A percentile compares a stretch with the other conserved stretches of the same genome.
phyloP scores from a whole-genome alignment of 495 filamentous ascomycete genomes.

The Penicillium waksmanii region DNA sequence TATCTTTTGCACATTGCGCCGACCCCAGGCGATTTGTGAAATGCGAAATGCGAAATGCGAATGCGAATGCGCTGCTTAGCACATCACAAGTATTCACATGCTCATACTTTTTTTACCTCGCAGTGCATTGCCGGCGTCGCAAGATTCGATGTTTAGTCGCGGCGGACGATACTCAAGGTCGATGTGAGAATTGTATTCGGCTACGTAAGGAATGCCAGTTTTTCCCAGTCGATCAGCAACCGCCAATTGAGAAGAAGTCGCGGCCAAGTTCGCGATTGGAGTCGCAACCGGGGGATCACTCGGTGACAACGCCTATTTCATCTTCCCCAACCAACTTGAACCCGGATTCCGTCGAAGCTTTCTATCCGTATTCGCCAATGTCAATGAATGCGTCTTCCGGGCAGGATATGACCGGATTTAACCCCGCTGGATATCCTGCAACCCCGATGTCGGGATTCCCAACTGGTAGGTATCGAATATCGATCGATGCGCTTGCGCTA shows the following conservation, averaged over 20 bases:
- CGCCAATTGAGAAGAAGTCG: slow-evolving; percentile 58
- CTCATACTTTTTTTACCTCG: slow-evolving; percentile 22
- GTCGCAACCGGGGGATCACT: slow-evolving; percentile 43
- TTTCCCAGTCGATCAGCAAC: slow-evolving; percentile 87
- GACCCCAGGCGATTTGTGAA: background rate
- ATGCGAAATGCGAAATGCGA: background rate
- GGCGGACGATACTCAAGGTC: slow-evolving; percentile 74
- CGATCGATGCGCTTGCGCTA: too few relatives aligned
- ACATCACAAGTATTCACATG: slow-evolving; percentile 11
- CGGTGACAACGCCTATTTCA: slow-evolving; percentile 44
- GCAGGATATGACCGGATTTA: slow-evolving; percentile 43
- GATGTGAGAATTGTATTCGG: slow-evolving; percentile 94
- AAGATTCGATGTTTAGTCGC: slow-evolving; percentile 93
- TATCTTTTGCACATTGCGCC: slow-evolving; percentile 1
- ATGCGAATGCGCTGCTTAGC: background rate
- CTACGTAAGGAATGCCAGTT: slow-evolving; percentile 97
- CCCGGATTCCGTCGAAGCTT: slow-evolving; percentile 42
- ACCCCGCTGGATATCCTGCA: slow-evolving; percentile 33
- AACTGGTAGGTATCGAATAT: slow-evolving; percentile 35
- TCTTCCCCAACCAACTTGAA: slow-evolving; percentile 44
- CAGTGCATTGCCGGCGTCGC: slow-evolving; percentile 90
- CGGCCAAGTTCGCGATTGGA: slow-evolving; percentile 50
- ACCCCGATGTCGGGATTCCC: slow-evolving; percentile 40
- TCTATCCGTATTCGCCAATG: slow-evolving; percentile 47
- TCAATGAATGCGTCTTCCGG: slow-evolving; percentile 37